These are phyloP conservation scores for Colletotrichum sp. DNA, from an alignment of 2,329 filamentous ascomycete genomes.

Conservation along the genomic window DNA sequence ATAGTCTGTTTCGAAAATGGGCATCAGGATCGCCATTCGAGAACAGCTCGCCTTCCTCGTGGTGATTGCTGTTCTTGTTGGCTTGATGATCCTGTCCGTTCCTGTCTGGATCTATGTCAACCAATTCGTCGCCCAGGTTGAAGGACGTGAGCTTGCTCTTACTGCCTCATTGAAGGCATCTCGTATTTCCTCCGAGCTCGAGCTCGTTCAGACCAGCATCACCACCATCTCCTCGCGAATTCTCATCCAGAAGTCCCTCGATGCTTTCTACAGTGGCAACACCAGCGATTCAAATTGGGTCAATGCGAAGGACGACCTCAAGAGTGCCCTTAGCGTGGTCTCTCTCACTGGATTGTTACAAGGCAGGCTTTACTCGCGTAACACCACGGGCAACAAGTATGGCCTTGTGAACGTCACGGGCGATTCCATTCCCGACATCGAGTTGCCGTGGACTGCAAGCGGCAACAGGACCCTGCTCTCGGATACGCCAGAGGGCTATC, in stretches of 20 bases:
- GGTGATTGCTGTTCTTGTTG: constrained; percentile 74
- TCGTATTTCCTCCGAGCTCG: constrained; percentile 78
- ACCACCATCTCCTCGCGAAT: constrained; percentile 73
- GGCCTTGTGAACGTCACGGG: constrained; percentile 72
- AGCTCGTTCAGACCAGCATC: constrained; percentile 78
- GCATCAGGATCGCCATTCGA: constrained; percentile 85
- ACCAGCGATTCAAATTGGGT: constrained; percentile 64
- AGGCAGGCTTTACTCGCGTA: constrained; percentile 74
- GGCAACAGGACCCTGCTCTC: constrained; percentile 67
- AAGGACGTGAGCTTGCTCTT: constrained; percentile 69
- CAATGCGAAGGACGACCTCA: constrained; percentile 66
- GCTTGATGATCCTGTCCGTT: constrained; percentile 79
- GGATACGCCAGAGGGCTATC: constrained; percentile 70
- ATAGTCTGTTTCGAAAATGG: constrained; percentile 21
- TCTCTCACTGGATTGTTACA: constrained; percentile 68
- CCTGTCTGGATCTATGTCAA: constrained; percentile 72
- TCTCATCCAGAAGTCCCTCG: constrained; percentile 60
- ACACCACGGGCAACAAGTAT: constrained; percentile 59
- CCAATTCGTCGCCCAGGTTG: constrained; percentile 55
- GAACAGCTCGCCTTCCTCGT: constrained; percentile 86
- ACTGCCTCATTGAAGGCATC: constrained; percentile 88
- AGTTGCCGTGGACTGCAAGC: constrained; percentile 66
- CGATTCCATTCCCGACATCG: constrained; percentile 50
- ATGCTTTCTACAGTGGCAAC: constrained; percentile 61
- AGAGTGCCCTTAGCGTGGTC: constrained; percentile 70